These are phyloP conservation scores for Phytophthora uliginosa DNA, from an alignment of 352 stramenopile genomes.

Conservation along the genomic window DNA sequence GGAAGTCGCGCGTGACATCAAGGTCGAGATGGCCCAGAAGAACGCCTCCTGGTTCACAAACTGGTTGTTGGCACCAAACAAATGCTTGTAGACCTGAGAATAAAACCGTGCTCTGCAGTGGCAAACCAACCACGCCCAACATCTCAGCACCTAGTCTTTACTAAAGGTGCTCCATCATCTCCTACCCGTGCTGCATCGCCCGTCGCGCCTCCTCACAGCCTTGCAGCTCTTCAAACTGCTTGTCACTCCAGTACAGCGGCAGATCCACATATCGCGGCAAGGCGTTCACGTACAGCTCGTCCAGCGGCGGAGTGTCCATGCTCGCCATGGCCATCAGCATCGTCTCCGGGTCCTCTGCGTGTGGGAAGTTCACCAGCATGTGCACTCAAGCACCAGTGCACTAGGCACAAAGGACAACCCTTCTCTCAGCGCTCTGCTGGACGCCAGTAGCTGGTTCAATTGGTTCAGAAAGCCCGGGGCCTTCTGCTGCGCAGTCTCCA, in stretches of 20 bases:
- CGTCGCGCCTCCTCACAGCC: slow-evolving; percentile 67
- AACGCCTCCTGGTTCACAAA: slow-evolving; percentile 72
- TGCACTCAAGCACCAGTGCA: slow-evolving; percentile 76
- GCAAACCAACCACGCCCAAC: not conserved
- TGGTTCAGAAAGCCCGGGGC: slow-evolving; percentile 73
- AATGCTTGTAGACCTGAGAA: slow-evolving; percentile 71
- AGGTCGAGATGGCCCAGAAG: slow-evolving; percentile 84
- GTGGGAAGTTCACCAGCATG: slow-evolving; percentile 69
- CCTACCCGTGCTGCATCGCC: slow-evolving; percentile 72
- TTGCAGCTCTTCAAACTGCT: slow-evolving; percentile 69
- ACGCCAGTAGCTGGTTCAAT: slow-evolving; percentile 57
- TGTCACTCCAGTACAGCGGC: slow-evolving; percentile 77
- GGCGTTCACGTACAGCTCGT: slow-evolving; percentile 71
- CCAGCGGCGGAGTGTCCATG: slow-evolving; percentile 32
- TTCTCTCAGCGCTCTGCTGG: slow-evolving; percentile 36
- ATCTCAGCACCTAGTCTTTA: slow-evolving; percentile 1
- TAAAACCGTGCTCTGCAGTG: slow-evolving; percentile 67
- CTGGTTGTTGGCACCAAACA: slow-evolving; percentile 68
- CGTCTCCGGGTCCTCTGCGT: slow-evolving; percentile 32
- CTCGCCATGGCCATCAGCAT: slow-evolving; percentile 26
- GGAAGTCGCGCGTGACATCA: slow-evolving; percentile 86
- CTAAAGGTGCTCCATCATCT: slow-evolving; percentile 8
- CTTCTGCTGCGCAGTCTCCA: slow-evolving; percentile 68
- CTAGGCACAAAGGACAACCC: slow-evolving; percentile 66
- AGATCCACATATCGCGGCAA: slow-evolving; percentile 69